Evolutionary conservation across 2,329 filamentous ascomycete species (phyloP).

Genomic region (Amauroascus verrucosus): DNA sequence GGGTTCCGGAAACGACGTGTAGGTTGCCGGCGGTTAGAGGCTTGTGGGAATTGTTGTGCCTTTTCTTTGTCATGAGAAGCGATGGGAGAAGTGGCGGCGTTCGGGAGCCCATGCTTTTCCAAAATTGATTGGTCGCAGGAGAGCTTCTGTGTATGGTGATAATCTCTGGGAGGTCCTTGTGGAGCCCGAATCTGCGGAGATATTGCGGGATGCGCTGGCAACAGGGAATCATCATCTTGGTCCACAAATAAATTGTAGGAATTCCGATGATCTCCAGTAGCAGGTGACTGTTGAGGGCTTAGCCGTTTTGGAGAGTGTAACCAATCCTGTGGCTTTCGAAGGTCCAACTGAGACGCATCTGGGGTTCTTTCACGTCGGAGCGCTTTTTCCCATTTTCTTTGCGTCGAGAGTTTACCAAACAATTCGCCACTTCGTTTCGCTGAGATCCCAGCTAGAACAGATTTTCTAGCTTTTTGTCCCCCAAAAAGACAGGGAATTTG

Average conservation of each 20-base stretch:
- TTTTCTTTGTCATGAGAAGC: not conserved
- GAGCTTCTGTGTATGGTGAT: not conserved
- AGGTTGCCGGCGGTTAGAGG: not conserved
- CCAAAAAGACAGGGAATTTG: not conserved
- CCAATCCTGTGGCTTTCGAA: slow-evolving; percentile 30
- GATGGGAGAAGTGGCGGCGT: not conserved
- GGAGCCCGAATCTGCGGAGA: not conserved
- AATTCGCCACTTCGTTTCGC: not conserved
- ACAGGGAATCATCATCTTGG: slow-evolving; percentile 13
- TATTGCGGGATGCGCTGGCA: not conserved
- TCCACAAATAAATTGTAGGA: slow-evolving; percentile 18
- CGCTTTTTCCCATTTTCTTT: slow-evolving; percentile 26
- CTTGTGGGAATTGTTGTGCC: not conserved
- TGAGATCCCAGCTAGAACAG: not conserved
- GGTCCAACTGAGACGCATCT: slow-evolving; percentile 27
- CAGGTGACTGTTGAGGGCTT: not conserved
- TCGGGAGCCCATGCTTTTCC: not conserved
- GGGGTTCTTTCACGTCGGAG: slow-evolving; percentile 28
- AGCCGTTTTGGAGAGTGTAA: slow-evolving; percentile 1
- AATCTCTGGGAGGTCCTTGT: not conserved
- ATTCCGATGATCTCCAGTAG: not conserved
- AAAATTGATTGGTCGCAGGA: not conserved
- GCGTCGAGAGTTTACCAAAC: slow-evolving; percentile 22
- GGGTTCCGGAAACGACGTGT: slow-evolving; percentile 15
- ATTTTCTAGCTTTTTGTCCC: not conserved